Evolutionary conservation across 2,329 filamentous ascomycete species (phyloP), one percentile per base, ranked within the genome.

Genomic region (Magnaporthiopsis rhizophila): DNA sequence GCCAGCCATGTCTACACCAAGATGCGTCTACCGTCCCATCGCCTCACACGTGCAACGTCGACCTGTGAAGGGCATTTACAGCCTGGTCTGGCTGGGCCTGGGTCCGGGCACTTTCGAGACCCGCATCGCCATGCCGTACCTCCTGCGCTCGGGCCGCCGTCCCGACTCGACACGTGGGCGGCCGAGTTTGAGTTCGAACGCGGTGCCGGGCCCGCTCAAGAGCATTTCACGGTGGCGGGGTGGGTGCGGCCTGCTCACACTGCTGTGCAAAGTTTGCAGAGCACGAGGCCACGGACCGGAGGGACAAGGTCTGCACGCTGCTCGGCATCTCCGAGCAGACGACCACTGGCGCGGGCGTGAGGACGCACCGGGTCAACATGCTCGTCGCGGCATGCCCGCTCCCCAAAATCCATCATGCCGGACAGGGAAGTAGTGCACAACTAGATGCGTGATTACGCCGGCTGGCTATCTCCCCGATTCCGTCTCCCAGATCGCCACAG

Each of bases 61-160:
- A 21, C 34, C 59, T 30, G 21, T 61, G 59, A 26, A 36, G n/a
- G 21, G 21, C 32, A 61, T 61, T n/a, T 61, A 61, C 59, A 21
- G 24, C 59, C 24, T 2, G 18, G 59, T 61, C 59, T 61, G 36
- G 59, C 45, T 50, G 5, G 18, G 45, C 18, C 45, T 18, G 18
- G 18, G 45, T 4, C 45, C 45, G 18, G 18, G 3, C 6, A 50
- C 45, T 2, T 21, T 50, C 8, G 45, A 50, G 45, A 50, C 18
- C 11, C 21, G 18, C 45, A 21, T 50, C 18, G 45, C 21, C 11
- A 50, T 50, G 45, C 45, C 18, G 6, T 50, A n/a, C 45, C 45
- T 50, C 15, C 45, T 50, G 45, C 18, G 18, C 5, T 50, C 45
- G 45, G 18, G 45, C 45, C 4, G 1, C 5, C 45, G 45, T 4